A percentile compares a stretch with the other conserved stretches of the same genome.
Conservation (phyloP, 2,329 filamentous ascomycete species). For the Fusarium torulosum region DNA sequence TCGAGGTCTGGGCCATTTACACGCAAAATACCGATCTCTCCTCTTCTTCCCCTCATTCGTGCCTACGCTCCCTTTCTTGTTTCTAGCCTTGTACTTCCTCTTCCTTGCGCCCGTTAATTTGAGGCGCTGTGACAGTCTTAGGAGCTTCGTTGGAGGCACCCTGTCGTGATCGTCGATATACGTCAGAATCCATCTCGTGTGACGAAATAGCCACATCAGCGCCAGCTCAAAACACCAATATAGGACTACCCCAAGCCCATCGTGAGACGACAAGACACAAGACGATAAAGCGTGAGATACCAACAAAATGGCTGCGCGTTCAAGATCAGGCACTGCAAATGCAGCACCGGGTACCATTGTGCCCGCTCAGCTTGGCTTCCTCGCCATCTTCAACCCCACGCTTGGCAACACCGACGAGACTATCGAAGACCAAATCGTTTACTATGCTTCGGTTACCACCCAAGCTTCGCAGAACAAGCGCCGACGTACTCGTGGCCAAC, state of each 20-base stretch:
- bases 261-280: conserved; percentile 4
- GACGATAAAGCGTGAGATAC: not conserved
- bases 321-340: conserved; percentile 30
- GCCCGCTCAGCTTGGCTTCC: conserved; percentile 88
- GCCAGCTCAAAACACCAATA: conserved; percentile 8
- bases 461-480: conserved; percentile 57
- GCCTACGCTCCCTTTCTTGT: not conserved
- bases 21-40: conserved; percentile 4
- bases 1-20: conserved; percentile 11
- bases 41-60: conserved; percentile 12
- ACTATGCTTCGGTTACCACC: conserved; percentile 79
- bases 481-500: conserved; percentile 57
- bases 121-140: conserved; percentile 10
- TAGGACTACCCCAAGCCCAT: not conserved
- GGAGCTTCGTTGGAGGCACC: conserved; percentile 27
- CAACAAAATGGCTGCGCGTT: conserved; percentile 35
- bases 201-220: conserved; percentile 9
- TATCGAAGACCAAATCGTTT: conserved; percentile 87
- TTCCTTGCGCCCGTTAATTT: conserved; percentile 16
- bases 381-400: conserved; percentile 94
- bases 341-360: conserved; percentile 46
- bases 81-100: not conserved
- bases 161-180: conserved; percentile 25
- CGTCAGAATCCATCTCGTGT: conserved; percentile 22
- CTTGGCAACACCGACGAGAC: conserved; percentile 71